Conservation (phyloP, 345 rosid genomes). For the Linum lewisii region DNA sequence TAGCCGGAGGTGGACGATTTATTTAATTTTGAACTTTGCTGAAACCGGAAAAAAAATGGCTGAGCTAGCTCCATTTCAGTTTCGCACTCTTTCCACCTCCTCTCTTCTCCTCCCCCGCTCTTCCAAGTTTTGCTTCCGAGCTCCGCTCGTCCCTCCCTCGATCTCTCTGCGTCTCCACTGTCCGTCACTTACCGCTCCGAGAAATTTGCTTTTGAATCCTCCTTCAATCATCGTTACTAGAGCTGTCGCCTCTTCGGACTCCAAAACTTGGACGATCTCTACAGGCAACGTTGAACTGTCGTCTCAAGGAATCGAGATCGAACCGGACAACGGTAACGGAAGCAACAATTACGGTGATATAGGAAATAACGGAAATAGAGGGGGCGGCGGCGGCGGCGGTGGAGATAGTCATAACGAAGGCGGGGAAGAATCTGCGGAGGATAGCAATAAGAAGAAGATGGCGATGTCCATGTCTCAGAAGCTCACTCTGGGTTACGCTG, state of each 20-base stretch:
- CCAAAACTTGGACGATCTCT: constrained; percentile 17
- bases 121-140: constrained; percentile 18
- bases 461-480: constrained; percentile 59
- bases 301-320: constrained; percentile 19
- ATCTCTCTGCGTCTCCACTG: neutral
- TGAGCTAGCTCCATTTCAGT: constrained; percentile 16
- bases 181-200: neutral
- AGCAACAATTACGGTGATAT: constrained; percentile 12
- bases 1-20: neutral
- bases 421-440: constrained; percentile 29
- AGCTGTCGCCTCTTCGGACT: constrained; percentile 18
- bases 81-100: constrained; percentile 21
- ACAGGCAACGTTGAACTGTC: constrained; percentile 18
- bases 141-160: constrained; percentile 1
- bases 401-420: constrained; percentile 19
- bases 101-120: constrained; percentile 26
- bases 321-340: constrained; percentile 14
- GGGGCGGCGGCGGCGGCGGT: constrained; percentile 5
- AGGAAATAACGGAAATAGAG: constrained; percentile 10
- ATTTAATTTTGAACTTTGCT: neutral
- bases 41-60: constrained; percentile 22
- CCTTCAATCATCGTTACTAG: constrained; percentile 7
- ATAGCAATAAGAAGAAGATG: constrained; percentile 27
- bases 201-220: constrained; percentile 5
- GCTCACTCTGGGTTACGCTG: constrained; percentile 51